These are phyloP conservation scores for Aureococcus anophagefferens DNA, from an alignment of 108 stramenopile species.

Conservation along the genomic window DNA sequence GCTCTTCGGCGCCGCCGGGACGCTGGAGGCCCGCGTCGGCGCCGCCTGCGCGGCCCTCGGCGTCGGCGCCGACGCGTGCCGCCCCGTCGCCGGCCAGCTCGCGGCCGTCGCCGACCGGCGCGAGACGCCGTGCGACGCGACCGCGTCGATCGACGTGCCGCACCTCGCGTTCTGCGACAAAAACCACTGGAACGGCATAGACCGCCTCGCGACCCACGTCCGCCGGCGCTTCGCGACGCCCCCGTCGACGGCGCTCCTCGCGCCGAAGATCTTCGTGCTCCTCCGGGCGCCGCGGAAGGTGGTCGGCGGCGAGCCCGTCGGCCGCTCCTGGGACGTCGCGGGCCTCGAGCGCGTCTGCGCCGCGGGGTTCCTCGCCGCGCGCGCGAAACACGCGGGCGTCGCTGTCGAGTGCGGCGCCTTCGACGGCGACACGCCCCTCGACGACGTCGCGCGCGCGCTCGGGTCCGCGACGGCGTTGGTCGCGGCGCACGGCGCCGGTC, in stretches of 20 bases:
- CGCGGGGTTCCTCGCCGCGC: background rate
- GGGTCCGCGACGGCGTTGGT: background rate
- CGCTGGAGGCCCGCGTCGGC: background rate
- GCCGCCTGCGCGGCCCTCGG: background rate
- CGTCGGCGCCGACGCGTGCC: background rate
- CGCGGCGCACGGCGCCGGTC: background rate
- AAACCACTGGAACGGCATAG: background rate
- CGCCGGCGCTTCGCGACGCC: no score
- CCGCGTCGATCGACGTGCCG: background rate
- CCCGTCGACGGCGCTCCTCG: background rate
- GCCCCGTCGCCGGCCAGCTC: no score
- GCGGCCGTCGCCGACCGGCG: no score
- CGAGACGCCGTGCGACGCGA: background rate
- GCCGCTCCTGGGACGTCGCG: background rate
- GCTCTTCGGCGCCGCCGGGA: no score
- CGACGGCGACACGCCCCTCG: background rate
- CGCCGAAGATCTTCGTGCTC: background rate
- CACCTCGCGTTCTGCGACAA: background rate
- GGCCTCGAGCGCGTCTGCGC: background rate
- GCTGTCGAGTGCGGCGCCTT: background rate
- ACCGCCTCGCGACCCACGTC: no score
- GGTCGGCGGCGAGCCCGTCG: background rate
- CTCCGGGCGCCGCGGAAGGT: background rate
- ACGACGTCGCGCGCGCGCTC: background rate
- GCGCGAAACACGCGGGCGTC: background rate